These are phyloP conservation scores for Penicillium dipodomyicola DNA, from an alignment of 495 filamentous ascomycete species.

Conservation along the genomic window DNA sequence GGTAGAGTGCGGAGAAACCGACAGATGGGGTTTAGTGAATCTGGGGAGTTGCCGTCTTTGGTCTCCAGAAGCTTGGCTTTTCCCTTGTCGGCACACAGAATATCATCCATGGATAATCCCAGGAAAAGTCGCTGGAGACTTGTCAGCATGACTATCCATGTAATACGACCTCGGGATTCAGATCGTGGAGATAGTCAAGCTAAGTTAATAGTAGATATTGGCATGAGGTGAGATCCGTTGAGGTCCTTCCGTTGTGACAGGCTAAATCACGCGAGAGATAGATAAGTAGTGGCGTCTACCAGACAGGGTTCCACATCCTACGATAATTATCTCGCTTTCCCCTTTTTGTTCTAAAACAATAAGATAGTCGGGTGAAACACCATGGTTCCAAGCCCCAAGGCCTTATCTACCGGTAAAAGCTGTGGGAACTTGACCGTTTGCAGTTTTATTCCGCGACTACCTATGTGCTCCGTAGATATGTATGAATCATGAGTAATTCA, in stretches of 20 bases:
- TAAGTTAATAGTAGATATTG: background rate
- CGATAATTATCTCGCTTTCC: background rate
- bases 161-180: background rate
- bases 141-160: background rate
- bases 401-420: background rate
- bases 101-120: background rate
- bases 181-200: background rate
- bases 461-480: background rate
- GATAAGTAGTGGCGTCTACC: slow-evolving; percentile 10
- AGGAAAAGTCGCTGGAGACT: background rate
- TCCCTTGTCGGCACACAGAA: background rate
- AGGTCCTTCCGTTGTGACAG: slow-evolving; percentile 19
- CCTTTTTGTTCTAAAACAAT: background rate
- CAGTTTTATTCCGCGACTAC: background rate
- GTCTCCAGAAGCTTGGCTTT: slow-evolving; percentile 17
- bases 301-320: slow-evolving; percentile 2
- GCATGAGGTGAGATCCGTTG: slow-evolving; percentile 11
- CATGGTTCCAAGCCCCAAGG: background rate
- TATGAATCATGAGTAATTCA: background rate
- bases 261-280: slow-evolving; percentile 23
- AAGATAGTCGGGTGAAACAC: slow-evolving; percentile 1
- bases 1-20: slow-evolving; percentile 24
- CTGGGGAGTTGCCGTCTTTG: slow-evolving; percentile 10
- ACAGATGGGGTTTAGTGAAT: slow-evolving; percentile 20
- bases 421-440: background rate